Conservation (phyloP, 805 yeast species). For the Yarrowia alimentaria region DNA sequence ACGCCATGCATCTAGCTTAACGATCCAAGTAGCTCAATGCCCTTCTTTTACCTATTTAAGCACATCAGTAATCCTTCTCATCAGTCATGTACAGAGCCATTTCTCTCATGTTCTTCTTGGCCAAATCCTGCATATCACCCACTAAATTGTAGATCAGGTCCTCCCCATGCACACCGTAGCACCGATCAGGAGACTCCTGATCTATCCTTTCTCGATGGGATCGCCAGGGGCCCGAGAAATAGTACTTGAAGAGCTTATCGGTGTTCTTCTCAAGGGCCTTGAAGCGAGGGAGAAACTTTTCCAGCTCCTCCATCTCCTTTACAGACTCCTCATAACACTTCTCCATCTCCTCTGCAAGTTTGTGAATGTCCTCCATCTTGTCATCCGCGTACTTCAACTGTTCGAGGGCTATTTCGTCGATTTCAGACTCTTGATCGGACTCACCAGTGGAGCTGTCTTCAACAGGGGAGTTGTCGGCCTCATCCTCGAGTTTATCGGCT, state of each 20-base stretch:
- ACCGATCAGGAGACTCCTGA: neutral
- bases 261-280: neutral
- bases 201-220: conserved; percentile 6
- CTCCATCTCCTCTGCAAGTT: conserved; percentile 8
- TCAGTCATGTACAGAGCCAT: conserved; percentile 1
- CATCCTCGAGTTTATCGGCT: too few species aligned
- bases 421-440: conserved; percentile 1
- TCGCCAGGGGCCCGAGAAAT: conserved; percentile 11
- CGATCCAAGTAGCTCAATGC: too few species aligned
- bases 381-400: conserved; percentile 4
- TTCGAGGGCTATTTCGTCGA: neutral
- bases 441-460: neutral
- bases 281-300: neutral
- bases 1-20: too few species aligned
- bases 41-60: too few species aligned
- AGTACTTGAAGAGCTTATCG: conserved; percentile 14
- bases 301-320: conserved; percentile 8
- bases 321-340: conserved; percentile 1
- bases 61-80: too few species aligned
- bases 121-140: conserved; percentile 2
- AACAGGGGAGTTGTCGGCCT: neutral
- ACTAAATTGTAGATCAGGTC: conserved; percentile 2
- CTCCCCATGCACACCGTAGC: neutral
- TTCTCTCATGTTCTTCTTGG: conserved; percentile 10
- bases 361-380: conserved; percentile 8